Evolutionary conservation across 2,329 filamentous ascomycete species (phyloP).

Genomic region (Acrocalymma vagum): DNA sequence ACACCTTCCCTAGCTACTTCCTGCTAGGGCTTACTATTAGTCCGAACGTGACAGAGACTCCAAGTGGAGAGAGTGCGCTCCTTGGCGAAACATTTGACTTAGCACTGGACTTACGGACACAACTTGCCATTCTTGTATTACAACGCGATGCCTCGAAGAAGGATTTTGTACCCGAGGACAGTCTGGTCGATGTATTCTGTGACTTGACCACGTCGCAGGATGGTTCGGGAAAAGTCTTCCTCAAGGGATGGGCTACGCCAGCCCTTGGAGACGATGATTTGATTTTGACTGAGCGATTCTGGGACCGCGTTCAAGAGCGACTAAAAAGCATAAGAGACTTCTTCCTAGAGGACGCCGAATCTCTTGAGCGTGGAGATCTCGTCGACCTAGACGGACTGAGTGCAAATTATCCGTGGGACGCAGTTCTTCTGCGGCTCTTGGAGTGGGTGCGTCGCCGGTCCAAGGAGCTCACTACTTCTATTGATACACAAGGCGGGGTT

Average conservation of each 20-base stretch:
- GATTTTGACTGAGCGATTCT: conserved; percentile 45
- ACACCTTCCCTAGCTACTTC: conserved; percentile 45
- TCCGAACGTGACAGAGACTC: conserved; percentile 8
- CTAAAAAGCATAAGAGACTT: conserved; percentile 47
- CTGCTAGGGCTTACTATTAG: conserved; percentile 31
- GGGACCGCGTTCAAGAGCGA: conserved; percentile 46
- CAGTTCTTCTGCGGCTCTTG: conserved; percentile 55
- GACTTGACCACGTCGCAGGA: conserved; percentile 20
- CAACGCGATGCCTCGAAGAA: conserved; percentile 38
- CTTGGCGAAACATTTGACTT: conserved; percentile 56
- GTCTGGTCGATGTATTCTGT: conserved; percentile 54
- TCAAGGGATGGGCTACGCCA: conserved; percentile 46
- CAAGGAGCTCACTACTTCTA: conserved; percentile 54
- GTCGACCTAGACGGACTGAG: conserved; percentile 56
- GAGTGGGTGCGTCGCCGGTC: conserved; percentile 57
- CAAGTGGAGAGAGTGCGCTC: conserved; percentile 51
- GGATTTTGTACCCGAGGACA: conserved; percentile 49
- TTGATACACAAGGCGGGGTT: conserved; percentile 55
- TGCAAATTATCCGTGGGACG: conserved; percentile 58
- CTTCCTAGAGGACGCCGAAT: conserved; percentile 44
- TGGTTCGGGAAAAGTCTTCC: conserved; percentile 12
- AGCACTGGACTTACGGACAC: conserved; percentile 63
- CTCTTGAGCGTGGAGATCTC: conserved; percentile 30
- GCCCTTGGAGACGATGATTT: conserved; percentile 48
- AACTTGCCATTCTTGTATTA: conserved; percentile 59